Conservation (phyloP, 83 land plant species). For the Diphasiastrum complanatum region DNA sequence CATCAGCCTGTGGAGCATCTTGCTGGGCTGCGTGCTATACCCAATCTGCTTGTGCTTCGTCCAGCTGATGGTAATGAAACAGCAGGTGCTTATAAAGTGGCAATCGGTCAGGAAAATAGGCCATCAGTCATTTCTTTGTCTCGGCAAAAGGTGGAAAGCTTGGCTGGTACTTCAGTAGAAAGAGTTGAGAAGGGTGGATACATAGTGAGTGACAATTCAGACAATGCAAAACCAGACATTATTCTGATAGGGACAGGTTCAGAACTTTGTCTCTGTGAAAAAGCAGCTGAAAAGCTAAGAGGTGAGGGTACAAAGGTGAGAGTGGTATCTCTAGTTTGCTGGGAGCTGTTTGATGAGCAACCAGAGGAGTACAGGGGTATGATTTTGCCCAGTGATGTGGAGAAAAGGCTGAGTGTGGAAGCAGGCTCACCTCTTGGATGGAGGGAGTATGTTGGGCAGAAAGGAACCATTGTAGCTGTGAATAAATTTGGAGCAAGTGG, state of each 20-base stretch:
- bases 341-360: slow-evolving; percentile 58
- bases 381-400: slow-evolving; percentile 46
- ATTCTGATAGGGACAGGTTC: slow-evolving; percentile 69
- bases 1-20: slow-evolving; percentile 88
- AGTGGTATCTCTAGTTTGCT: slow-evolving; percentile 71
- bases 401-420: slow-evolving; percentile 52
- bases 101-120: slow-evolving; percentile 41
- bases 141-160: slow-evolving; percentile 58
- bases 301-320: slow-evolving; percentile 44
- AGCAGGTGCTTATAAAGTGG: slow-evolving; percentile 63
- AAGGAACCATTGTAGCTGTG: slow-evolving; percentile 44
- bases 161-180: slow-evolving; percentile 55
- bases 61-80: slow-evolving; percentile 85
- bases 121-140: slow-evolving; percentile 68
- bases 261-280: slow-evolving; percentile 55
- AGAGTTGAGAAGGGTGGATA: slow-evolving; percentile 70
- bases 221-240: slow-evolving; percentile 39
- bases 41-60: slow-evolving; percentile 57
- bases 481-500: slow-evolving; percentile 58
- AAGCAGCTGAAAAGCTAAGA: slow-evolving; percentile 42
- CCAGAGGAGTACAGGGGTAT: slow-evolving; percentile 38
- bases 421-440: slow-evolving; percentile 71
- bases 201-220: slow-evolving; percentile 55
- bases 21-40: slow-evolving; percentile 72
- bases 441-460: slow-evolving; percentile 53